Evolutionary conservation across 192 early-diverging fungal species (phyloP).

Genomic region (Gonapodya prolifera): DNA sequence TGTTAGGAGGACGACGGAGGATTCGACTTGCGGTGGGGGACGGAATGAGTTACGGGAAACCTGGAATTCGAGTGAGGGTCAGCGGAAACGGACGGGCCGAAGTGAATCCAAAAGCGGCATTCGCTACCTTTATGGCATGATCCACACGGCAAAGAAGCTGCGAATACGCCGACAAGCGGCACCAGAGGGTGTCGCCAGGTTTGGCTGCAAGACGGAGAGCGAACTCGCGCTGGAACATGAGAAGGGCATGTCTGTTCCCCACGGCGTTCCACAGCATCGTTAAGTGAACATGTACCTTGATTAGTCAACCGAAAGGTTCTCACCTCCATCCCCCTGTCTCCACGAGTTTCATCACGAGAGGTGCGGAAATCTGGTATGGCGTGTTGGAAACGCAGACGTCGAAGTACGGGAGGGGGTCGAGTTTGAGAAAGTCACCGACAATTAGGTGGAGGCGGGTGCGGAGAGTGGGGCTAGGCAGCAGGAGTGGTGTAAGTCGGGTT

Average conservation of each 20-base stretch:
- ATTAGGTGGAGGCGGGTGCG: conserved; percentile 62
- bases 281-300: no score
- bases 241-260: conserved; percentile 54
- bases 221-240: conserved; percentile 99
- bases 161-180: conserved; percentile 86
- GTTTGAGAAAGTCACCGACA: conserved; percentile 97
- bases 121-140: conserved; percentile 95
- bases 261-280: no score
- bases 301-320: no score
- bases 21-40: conserved; percentile 94
- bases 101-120: no score
- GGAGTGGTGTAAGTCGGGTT: no score
- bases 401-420: conserved; percentile 81
- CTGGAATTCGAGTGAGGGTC: no score
- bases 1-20: conserved; percentile 87
- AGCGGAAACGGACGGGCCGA: no score
- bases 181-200: conserved; percentile 84
- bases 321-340: conserved; percentile 57
- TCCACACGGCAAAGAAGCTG: conserved; percentile 89
- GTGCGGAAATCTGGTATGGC: conserved; percentile 97
- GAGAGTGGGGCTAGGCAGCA: background rate
- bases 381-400: conserved; percentile 98
- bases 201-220: conserved; percentile 87
- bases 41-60: conserved; percentile 96
- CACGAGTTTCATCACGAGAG: conserved; percentile 90